Percentiles rank a stretch among this genome's conserved stretches.
Evolutionary conservation across 192 early-diverging fungal genomes (phyloP).

Genomic region (Coemansia sp.): DNA sequence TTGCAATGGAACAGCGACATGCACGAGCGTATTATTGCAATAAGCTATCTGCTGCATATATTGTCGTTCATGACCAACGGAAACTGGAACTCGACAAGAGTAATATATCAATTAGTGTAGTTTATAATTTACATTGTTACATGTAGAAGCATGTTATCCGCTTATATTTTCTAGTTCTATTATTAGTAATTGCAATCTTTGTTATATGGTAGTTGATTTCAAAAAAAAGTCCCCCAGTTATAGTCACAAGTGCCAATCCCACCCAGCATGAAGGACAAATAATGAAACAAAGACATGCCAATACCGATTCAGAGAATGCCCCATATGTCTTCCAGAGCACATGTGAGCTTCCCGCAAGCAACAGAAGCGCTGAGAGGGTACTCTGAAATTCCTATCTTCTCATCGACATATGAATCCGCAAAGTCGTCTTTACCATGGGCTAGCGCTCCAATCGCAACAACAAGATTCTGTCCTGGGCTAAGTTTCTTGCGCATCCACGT

Average conservation of each 20-base stretch:
- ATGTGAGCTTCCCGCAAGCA: constrained; percentile 92
- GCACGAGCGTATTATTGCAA: background rate
- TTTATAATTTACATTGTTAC: background rate
- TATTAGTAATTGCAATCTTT: background rate
- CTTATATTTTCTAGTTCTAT: background rate
- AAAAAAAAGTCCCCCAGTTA: background rate
- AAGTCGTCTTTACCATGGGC: constrained; percentile 95
- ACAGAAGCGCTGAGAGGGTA: constrained; percentile 96
- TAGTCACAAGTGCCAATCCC: background rate
- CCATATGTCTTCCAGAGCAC: constrained; percentile 89
- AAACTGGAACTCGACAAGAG: too few relatives aligned
- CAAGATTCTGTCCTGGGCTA: constrained; percentile 76
- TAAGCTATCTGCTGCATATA: too few relatives aligned
- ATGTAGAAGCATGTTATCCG: background rate
- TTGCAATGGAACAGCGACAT: background rate
- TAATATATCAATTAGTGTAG: too few relatives aligned
- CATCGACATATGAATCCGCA: constrained; percentile 93
- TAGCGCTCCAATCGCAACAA: constrained; percentile 94
- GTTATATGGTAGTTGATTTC: constrained; percentile 1
- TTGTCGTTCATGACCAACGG: too few relatives aligned
- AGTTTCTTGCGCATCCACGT: constrained; percentile 80
- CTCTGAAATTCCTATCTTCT: constrained; percentile 96
- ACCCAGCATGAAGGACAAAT: background rate
- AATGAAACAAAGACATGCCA: background rate
- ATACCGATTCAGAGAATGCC: constrained; percentile 64